Conservation (phyloP, 345 rosid species). For the Eucalyptus coolabah region DNA sequence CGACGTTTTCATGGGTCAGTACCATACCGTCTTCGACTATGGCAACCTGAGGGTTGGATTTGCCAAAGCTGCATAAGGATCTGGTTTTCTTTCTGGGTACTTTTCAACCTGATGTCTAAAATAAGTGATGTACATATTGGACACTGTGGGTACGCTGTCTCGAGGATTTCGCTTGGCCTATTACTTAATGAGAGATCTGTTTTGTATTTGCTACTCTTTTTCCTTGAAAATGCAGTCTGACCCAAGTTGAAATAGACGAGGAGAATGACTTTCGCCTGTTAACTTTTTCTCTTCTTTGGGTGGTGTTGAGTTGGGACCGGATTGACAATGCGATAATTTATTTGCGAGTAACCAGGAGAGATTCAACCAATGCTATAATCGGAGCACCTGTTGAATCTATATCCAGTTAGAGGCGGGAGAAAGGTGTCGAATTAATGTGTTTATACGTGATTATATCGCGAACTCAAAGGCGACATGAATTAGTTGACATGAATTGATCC, state of each 20-base stretch:
- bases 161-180: not conserved
- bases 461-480: not conserved
- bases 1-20: constrained; percentile 73
- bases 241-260: not conserved
- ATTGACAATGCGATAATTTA: not conserved
- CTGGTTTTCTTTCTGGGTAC: not conserved
- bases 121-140: not conserved
- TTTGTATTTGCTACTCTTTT: not conserved
- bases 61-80: constrained; percentile 56
- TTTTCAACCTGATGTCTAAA: not conserved
- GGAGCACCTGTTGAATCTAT: not conserved
- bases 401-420: not conserved
- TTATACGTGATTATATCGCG: not conserved
- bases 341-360: not conserved
- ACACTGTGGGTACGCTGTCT: not conserved
- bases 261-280: not conserved
- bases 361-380: not conserved
- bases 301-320: not conserved
- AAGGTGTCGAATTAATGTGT: no score
- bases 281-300: not conserved
- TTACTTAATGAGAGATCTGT: not conserved
- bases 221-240: not conserved
- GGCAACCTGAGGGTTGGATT: constrained; percentile 73
- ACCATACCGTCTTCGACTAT: constrained; percentile 77
- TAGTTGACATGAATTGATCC: not conserved